These are phyloP conservation scores for Arthroderma uncinatum DNA, from an alignment of 2,329 filamentous ascomycete species.

Conservation along the genomic window DNA sequence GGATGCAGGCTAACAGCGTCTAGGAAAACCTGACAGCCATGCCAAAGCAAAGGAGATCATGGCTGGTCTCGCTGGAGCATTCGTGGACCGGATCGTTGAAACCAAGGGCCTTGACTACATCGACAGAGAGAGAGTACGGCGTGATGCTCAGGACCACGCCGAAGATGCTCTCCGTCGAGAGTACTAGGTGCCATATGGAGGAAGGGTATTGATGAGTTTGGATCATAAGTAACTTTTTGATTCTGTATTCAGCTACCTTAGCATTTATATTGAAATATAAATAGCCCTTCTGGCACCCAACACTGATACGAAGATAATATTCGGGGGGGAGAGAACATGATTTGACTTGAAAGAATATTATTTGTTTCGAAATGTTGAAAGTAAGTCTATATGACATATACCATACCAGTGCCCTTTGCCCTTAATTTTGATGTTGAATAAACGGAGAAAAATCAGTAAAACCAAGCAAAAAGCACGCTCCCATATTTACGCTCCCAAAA, in stretches of 20 bases:
- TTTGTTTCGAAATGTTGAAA: constrained; percentile 3
- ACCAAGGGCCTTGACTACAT: constrained; percentile 47
- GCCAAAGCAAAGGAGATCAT: constrained; percentile 65
- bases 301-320: no score
- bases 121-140: background rate
- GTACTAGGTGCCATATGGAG: no score
- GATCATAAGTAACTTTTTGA: no score
- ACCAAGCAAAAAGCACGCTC: constrained; percentile 2
- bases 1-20: background rate
- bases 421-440: constrained; percentile 19
- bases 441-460: constrained; percentile 15
- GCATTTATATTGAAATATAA: no score
- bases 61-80: constrained; percentile 61
- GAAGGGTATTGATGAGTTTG: no score
- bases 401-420: constrained; percentile 10
- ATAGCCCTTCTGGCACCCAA: no score
- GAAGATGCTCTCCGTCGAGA: background rate
- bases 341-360: background rate
- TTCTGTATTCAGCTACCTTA: no score
- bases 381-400: constrained; percentile 3
- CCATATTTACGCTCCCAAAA: background rate
- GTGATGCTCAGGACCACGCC: background rate
- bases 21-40: constrained; percentile 59
- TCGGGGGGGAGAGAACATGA: no score
- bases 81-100: constrained; percentile 65